Conservation (phyloP, 192 early-diverging fungal genomes). For the Backusella westeae region DNA sequence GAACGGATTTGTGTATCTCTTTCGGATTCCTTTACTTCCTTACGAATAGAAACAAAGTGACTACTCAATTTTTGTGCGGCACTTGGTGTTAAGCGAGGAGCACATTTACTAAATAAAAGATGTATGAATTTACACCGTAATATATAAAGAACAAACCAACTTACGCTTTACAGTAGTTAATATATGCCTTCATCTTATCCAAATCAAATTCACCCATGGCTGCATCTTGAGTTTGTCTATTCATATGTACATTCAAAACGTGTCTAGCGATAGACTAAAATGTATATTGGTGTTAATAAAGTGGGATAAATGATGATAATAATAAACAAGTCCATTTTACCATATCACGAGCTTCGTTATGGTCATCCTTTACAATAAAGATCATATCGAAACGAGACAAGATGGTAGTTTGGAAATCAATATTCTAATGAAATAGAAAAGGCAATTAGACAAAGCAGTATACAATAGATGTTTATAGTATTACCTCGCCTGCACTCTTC, state of each 20-base stretch:
- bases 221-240: conserved; percentile 58
- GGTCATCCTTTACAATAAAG: conserved; percentile 98
- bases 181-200: conserved; percentile 94
- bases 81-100: conserved; percentile 83
- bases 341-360: conserved; percentile 88
- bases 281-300: conserved; percentile 5
- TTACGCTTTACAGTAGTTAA: conserved; percentile 89
- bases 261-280: conserved; percentile 87
- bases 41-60: conserved; percentile 91
- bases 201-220: conserved; percentile 87
- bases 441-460: not conserved
- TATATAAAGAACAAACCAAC: not conserved
- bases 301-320: not conserved
- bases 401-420: conserved; percentile 99
- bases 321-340: conserved; percentile 30
- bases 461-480: not conserved
- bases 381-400: conserved; percentile 99
- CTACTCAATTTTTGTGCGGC: conserved; percentile 91
- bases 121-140: not conserved
- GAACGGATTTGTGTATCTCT: conserved; percentile 66
- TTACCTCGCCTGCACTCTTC: conserved; percentile 92
- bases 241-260: conserved; percentile 93
- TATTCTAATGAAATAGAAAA: conserved; percentile 60
- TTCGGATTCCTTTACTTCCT: conserved; percentile 78
- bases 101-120: conserved; percentile 73